Evolutionary conservation across 2,329 filamentous ascomycete species (phyloP).

Genomic region (Clarireedia hainanense): DNA sequence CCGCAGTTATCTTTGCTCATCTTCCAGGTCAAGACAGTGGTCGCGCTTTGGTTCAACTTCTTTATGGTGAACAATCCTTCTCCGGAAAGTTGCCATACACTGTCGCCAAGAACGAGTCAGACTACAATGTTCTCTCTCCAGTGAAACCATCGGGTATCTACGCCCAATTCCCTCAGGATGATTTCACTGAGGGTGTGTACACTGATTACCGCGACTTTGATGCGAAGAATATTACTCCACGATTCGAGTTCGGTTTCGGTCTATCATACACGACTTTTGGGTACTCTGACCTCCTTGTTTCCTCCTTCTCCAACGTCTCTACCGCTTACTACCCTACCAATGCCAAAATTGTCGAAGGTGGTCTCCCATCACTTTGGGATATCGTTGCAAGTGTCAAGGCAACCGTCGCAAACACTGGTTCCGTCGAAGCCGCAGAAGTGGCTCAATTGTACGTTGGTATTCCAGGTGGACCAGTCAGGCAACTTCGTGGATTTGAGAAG

Average conservation of each 20-base stretch:
- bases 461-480: slow-evolving; percentile 42
- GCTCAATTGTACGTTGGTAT: slow-evolving; percentile 25
- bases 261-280: slow-evolving; percentile 49
- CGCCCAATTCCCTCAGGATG: slow-evolving; percentile 40
- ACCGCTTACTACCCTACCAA: neutral
- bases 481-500: slow-evolving; percentile 57
- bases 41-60: slow-evolving; percentile 50
- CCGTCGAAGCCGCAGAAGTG: slow-evolving; percentile 22
- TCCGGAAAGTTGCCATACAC: slow-evolving; percentile 50
- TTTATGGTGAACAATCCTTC: slow-evolving; percentile 53
- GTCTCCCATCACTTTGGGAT: slow-evolving; percentile 48
- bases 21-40: slow-evolving; percentile 55
- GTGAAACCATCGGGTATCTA: slow-evolving; percentile 34
- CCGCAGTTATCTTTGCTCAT: slow-evolving; percentile 53
- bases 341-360: slow-evolving; percentile 32
- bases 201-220: slow-evolving; percentile 48
- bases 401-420: slow-evolving; percentile 45
- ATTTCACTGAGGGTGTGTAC: slow-evolving; percentile 41
- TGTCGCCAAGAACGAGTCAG: slow-evolving; percentile 47
- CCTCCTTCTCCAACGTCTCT: slow-evolving; percentile 19
- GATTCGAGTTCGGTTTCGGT: slow-evolving; percentile 38
- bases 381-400: slow-evolving; percentile 40
- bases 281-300: slow-evolving; percentile 42
- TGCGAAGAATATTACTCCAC: slow-evolving; percentile 27
- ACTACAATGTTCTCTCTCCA: slow-evolving; percentile 42